Base-by-base conservation (phyloP, 2,329 filamentous ascomycete genomes). In the Pseudogymnoascus sp. region DNA sequence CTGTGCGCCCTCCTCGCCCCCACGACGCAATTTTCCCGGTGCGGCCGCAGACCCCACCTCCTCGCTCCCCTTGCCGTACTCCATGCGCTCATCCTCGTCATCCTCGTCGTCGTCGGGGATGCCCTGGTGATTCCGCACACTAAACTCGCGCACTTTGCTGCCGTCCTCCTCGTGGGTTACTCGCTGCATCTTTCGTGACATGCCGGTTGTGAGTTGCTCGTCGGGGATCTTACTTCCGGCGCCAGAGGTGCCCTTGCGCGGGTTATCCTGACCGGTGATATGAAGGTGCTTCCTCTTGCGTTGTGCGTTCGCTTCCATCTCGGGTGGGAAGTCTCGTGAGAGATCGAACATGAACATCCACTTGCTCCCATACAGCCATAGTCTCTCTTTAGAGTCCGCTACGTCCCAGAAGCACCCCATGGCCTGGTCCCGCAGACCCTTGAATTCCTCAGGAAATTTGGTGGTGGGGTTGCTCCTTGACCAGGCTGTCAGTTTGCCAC, bases 271-370 rank as follows among this genome's bases (percentile, higher is more conserved):
- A 10, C 42, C 62, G n/a, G 26, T 19, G n/a, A 56, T 56, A 3
- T 56, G 47, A n/a, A 67, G 65, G 62, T 63, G 67, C 63, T 70
- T 71, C 37, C 64, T 71, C 35, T 75, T 73, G n/a, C 42, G 33
- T 14, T 29, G 63, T n/a, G 69, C 72, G 24, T 74, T 75, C 3
- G 74, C 70, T 8, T 75, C 72, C 0, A 77, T 73, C n/a, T 62
- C 59, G 13, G 59, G 6, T 24, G 67, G 65, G 59, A 95, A 81
- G 73, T 96, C 88, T 70, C 83, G 82, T 19, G 84, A 83, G 31
- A 96, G 78, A 73, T 97, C 92, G 65, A 99, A 85, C 93, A 97
- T 97, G 77, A 90, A 92, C 24, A 99, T 76, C 82, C 92, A 97
- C 1, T 84, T 87, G 42, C 86, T 84, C 6, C 93, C 93, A 71